Evolutionary conservation across 1,284 basidiomycete genomes (phyloP).

Genomic region (Polyporus tsugae): DNA sequence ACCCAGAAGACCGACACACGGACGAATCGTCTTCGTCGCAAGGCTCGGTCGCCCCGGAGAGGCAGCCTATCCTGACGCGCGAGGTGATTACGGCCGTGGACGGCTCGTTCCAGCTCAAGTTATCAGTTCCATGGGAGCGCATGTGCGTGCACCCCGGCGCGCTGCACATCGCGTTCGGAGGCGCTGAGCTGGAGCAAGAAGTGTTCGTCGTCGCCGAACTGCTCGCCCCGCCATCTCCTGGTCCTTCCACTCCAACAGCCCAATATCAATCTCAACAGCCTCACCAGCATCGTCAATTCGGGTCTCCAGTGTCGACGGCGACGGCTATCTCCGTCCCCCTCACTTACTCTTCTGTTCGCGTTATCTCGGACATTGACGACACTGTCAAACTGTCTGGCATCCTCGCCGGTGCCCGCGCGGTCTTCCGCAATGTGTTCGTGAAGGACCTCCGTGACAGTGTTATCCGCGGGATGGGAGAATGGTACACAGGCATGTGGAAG

Average conservation of each 20-base stretch:
- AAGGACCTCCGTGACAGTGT: conserved; percentile 79
- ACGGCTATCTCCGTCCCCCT: conserved; percentile 55
- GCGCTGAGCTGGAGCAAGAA: conserved; percentile 59
- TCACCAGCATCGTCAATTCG: conserved; percentile 29
- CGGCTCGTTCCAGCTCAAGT: conserved; percentile 74
- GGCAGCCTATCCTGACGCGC: conserved; percentile 56
- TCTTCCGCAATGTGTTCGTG: conserved; percentile 84
- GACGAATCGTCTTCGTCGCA: conserved; percentile 36
- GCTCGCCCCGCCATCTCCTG: conserved; percentile 45
- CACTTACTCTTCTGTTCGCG: conserved; percentile 66
- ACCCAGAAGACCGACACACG: conserved; percentile 24
- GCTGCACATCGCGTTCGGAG: conserved; percentile 65
- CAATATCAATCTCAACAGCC: conserved; percentile 30
- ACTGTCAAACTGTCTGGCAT: conserved; percentile 87
- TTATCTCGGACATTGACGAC: conserved; percentile 96
- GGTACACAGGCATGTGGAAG: conserved; percentile 78
- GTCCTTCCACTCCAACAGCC: conserved; percentile 37
- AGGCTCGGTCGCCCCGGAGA: conserved; percentile 32
- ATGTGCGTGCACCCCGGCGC: conserved; percentile 68
- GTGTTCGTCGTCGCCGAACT: conserved; percentile 65
- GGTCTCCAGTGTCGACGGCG: conserved; percentile 30
- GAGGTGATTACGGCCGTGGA: conserved; percentile 67
- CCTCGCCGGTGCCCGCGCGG: conserved; percentile 73
- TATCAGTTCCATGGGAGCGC: conserved; percentile 73
- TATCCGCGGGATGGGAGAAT: conserved; percentile 87